phyloP scores from a whole-genome alignment of 2,329 filamentous ascomycete species.

The Phaeosphaeriaceae sp. region DNA sequence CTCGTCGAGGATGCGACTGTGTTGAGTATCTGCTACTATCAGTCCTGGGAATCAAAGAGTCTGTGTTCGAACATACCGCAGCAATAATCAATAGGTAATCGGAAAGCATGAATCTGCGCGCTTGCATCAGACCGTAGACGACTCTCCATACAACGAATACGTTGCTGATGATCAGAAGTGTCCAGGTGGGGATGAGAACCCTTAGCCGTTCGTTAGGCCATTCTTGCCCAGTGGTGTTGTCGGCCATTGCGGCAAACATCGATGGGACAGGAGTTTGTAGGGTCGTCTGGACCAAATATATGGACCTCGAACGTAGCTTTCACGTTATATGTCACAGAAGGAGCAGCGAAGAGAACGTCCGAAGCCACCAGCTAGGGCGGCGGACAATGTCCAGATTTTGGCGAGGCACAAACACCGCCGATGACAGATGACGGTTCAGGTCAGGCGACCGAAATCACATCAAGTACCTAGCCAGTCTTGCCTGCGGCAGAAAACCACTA shows the following conservation, averaged over 20 bases:
- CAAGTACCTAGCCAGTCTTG: neutral
- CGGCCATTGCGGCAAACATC: neutral
- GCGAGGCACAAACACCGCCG: neutral
- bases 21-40: conserved; percentile 23
- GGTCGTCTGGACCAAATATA: neutral
- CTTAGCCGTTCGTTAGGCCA: conserved; percentile 32
- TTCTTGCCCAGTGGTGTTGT: conserved; percentile 19
- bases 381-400: neutral
- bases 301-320: neutral
- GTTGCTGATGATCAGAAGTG: conserved; percentile 27
- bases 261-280: neutral
- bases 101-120: conserved; percentile 30
- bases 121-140: conserved; percentile 25
- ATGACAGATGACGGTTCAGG: neutral
- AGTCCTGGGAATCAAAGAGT: conserved; percentile 8
- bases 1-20: conserved; percentile 19
- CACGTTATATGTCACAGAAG: neutral
- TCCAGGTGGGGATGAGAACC: conserved; percentile 28
- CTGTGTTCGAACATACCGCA: conserved; percentile 21
- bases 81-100: conserved; percentile 39
- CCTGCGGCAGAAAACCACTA: conserved; percentile 6
- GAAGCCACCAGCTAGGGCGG: neutral
- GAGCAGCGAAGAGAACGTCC: neutral
- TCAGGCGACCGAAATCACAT: neutral
- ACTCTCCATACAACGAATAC: conserved; percentile 35